A percentile compares a stretch with the other conserved stretches of the same genome.
Evolutionary conservation across 345 rosid genomes (phyloP).

Genomic region (Sonneratia alba): DNA sequence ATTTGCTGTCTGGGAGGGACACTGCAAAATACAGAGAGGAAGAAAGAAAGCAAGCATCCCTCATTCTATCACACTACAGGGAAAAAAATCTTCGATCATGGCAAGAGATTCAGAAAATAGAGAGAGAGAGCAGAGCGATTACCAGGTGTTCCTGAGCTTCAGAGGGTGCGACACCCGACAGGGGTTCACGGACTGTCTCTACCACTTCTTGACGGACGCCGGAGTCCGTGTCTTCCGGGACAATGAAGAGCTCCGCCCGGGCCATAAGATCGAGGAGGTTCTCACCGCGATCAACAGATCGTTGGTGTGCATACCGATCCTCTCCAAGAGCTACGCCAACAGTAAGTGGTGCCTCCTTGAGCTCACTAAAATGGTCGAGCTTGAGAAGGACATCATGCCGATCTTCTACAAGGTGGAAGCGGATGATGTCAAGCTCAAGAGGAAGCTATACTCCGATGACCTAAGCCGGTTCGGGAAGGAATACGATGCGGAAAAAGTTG

Average conservation of each 20-base stretch:
- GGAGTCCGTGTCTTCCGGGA: not conserved
- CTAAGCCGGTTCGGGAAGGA: not conserved
- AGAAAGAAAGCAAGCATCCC: too few relatives aligned
- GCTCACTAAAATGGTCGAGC: not conserved
- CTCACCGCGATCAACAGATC: not conserved
- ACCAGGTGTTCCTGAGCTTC: constrained; percentile 1
- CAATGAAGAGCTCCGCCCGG: not conserved
- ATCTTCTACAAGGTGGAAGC: not conserved
- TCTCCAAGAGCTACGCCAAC: not conserved
- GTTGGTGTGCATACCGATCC: constrained; percentile 4
- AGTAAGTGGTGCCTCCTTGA: constrained; percentile 2
- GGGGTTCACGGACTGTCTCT: not conserved
- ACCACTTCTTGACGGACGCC: not conserved
- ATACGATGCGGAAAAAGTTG: not conserved
- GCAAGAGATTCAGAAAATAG: too few relatives aligned
- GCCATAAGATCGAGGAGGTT: not conserved
- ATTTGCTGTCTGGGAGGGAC: too few relatives aligned
- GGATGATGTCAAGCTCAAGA: not conserved
- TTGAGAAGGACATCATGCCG: not conserved
- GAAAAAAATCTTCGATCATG: too few relatives aligned
- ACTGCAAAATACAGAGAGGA: too few relatives aligned
- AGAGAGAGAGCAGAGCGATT: too few relatives aligned
- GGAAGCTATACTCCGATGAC: not conserved
- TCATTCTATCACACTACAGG: too few relatives aligned
- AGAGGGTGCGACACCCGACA: constrained; percentile 1